A percentile compares a stretch with the other conserved stretches of the same genome.
Evolutionary conservation across 2,329 filamentous ascomycete species (phyloP).

Genomic region (Hypoxylon sp.): DNA sequence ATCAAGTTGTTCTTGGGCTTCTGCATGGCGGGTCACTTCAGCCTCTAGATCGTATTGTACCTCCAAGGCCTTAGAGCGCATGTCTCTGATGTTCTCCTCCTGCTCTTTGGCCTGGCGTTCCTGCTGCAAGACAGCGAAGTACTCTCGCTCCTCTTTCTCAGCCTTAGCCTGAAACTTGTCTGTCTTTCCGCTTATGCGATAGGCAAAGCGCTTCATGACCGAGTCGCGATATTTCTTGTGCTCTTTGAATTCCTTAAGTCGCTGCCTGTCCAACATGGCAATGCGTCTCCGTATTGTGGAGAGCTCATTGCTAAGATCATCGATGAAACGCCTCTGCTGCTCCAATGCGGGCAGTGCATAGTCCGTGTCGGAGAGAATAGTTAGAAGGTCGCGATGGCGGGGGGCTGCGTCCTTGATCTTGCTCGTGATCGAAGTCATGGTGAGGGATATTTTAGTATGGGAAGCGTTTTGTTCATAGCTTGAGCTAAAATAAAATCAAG

Average conservation of each 20-base stretch:
- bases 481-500: background rate
- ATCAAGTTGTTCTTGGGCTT: constrained; percentile 63
- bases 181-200: constrained; percentile 63
- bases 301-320: constrained; percentile 60
- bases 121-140: constrained; percentile 65
- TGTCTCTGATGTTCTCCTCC: constrained; percentile 56
- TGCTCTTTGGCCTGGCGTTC: constrained; percentile 61
- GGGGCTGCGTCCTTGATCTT: constrained; percentile 57
- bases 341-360: constrained; percentile 61
- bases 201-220: constrained; percentile 64
- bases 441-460: background rate
- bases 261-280: constrained; percentile 56
- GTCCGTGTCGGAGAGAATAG: constrained; percentile 62
- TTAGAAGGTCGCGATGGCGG: constrained; percentile 60
- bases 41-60: constrained; percentile 55
- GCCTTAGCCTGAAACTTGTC: constrained; percentile 64
- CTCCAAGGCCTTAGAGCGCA: constrained; percentile 57
- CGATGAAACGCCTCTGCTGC: constrained; percentile 61
- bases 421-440: constrained; percentile 50
- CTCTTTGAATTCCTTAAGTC: constrained; percentile 63
- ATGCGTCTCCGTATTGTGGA: constrained; percentile 55
- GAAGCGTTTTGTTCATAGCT: background rate
- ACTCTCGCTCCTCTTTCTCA: constrained; percentile 67
- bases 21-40: constrained; percentile 54
- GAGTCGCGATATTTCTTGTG: constrained; percentile 67